Base-by-base conservation (phyloP, 192 early-diverging fungal species). In the Radiomyces spectabilis region DNA sequence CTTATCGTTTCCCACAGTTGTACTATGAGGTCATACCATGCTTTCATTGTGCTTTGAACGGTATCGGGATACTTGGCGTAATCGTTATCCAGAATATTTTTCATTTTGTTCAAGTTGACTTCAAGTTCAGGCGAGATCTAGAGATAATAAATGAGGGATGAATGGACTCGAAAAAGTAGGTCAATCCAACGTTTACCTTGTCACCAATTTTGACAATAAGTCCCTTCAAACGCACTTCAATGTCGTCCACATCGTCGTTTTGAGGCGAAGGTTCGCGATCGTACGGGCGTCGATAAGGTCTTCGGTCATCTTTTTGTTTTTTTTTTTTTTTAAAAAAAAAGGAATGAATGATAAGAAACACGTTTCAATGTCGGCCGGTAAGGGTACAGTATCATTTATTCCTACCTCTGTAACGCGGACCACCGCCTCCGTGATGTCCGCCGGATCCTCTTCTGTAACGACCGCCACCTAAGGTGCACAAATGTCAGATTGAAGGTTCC, bases 161-260 rank as follows among this genome's bases (percentile, higher is more conserved):
- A 13, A n/a, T n/a, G n/a, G n/a, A 31, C 16, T 9, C 25, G 16
- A 15, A 35, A 42, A 35, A 41, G 2, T 41, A 25, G 15, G 12
- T 18, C n/a, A 19, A 41, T 32, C 8, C 29, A 13, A 22, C 5
- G 35, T 33, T 40, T 72, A 81, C 82, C 67, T 81, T 86, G 66
- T 88, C 84, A 25, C 86, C 86, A 32, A 88, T 79, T 57, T 85
- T 85, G 65, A 85, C 81, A 50, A 88, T 88, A 25, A 88, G 69
- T 38, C 81, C 74, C 38, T 79, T 77, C 10, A 88, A 68, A 21
- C 84, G 78, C 48, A 75, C 78, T 47, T 85, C 81, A 47, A 84
- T 78, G 46, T 85, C 84, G 21, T 73, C 75, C 3, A 72, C 57
- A 44, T 83, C 84, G 45, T 74, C 72, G 4, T 48, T 34, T 33